Base-by-base conservation (phyloP, 805 yeast genomes). In the Kodamaea jinghongensis region DNA sequence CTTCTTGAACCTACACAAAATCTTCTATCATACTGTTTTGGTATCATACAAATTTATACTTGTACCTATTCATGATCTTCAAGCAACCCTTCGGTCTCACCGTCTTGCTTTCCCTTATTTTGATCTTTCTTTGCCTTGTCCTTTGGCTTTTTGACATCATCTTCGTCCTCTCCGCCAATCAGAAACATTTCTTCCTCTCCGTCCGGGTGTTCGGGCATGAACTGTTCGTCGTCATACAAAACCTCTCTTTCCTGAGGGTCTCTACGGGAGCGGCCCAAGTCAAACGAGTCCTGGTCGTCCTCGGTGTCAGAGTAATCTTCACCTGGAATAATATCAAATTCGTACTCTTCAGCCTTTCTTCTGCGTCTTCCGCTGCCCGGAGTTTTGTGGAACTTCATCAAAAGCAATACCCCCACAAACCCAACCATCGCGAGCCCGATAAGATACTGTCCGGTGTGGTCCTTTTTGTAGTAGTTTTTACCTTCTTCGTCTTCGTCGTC, bases 281-380 rank as follows among this genome's bases (percentile, higher is more conserved):
- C 75, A 22, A 65, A 53, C 20, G 67, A 57, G 43, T 65, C 71
- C 13, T 43, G 47, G 28, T 52, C 52, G 25, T 58, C 68, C 12
- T 63, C 71, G 37, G 66, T 61, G 37, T 70, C 73, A 34, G 61
- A 59, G 46, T 70, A 70, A 37, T 74, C 79, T 46, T 82, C 85
- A 6, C 84, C 83, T 13, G 81, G 83, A 32, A 85, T 85, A 34
- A 84, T 79, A 54, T 85, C 95, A 54, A 85, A 82, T 55, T 85
- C 93, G 52, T 76, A 81, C 39, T 79, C 78, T 28, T 81, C 88
- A 51, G 83, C 78, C 62, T 89, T 65, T 55, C 84, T 65, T 61
- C 86, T 67, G 42, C 77, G 60, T 25, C 61, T 50, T 11, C 64
- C 52, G 41, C 62, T 58, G 10, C 70, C 69, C 10, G 71, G 73